phyloP scores from a whole-genome alignment of 371 early-diverging fungal species.

The Circinella minor region DNA sequence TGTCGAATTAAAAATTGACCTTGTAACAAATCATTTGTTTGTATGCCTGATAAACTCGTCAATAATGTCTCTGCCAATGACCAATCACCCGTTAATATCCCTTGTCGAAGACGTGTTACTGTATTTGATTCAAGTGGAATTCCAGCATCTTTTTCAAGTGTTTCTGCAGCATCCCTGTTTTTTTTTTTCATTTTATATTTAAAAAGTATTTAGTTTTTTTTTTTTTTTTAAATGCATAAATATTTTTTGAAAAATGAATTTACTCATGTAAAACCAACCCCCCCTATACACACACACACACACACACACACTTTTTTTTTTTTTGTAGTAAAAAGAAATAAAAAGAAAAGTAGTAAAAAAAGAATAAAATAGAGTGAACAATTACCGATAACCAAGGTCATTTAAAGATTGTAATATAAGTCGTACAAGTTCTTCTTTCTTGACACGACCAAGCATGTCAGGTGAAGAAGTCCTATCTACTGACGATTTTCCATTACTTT shows the following conservation, averaged over 20 bases:
- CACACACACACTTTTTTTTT: not conserved
- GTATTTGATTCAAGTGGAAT: constrained; percentile 64
- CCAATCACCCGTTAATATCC: constrained; percentile 81
- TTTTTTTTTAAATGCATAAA: no score
- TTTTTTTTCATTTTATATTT: no score
- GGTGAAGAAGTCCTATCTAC: not conserved
- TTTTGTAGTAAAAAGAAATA: not conserved
- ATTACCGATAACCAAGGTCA: constrained; percentile 83
- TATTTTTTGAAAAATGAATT: not conserved
- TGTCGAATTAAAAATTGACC: constrained; percentile 72
- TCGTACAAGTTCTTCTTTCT: constrained; percentile 79
- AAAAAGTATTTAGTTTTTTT: no score
- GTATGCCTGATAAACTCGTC: constrained; percentile 31
- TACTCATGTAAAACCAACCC: no score
- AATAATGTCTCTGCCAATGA: constrained; percentile 60
- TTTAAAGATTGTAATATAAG: constrained; percentile 84
- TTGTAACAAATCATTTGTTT: constrained; percentile 26
- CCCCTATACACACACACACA: no score
- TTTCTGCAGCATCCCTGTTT: constrained; percentile 62
- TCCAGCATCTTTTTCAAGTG: constrained; percentile 78
- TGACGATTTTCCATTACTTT: constrained; percentile 14
- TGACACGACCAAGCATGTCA: constrained; percentile 22
- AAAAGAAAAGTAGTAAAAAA: not conserved
- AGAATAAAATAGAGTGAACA: not conserved
- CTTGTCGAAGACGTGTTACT: constrained; percentile 63